Conservation (phyloP, 495 filamentous ascomycete species). For the Aspergillus haitiensis region DNA sequence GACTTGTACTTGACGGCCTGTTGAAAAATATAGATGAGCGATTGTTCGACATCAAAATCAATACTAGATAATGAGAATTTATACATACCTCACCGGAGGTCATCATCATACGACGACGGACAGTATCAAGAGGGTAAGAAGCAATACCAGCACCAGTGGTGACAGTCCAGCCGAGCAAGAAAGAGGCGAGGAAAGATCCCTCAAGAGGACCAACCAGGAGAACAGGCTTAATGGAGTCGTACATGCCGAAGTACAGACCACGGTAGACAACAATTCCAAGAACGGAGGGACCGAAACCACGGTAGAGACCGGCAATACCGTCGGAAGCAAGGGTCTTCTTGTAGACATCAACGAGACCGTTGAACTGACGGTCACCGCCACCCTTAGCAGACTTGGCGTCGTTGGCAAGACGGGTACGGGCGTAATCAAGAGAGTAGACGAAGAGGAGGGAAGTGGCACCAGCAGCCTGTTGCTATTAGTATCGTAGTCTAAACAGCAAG, state of each 20-base stretch:
- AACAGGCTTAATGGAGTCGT: conserved; percentile 99
- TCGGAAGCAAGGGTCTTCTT: conserved; percentile 98
- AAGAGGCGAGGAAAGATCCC: conserved; percentile 98
- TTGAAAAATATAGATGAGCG: conserved; percentile 8
- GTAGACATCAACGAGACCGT: conserved; percentile 98
- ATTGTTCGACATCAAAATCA: not conserved
- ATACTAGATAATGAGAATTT: not conserved
- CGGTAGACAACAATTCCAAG: conserved; percentile 99
- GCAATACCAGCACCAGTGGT: conserved; percentile 99
- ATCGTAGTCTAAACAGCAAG: not conserved
- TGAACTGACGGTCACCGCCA: conserved; percentile 98
- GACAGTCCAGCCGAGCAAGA: conserved; percentile 97
- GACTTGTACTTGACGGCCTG: conserved; percentile 99
- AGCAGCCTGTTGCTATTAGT: conserved; percentile 66
- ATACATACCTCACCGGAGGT: conserved; percentile 73
- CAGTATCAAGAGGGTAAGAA: conserved; percentile 98
- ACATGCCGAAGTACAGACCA: conserved; percentile 99
- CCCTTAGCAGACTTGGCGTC: conserved; percentile 96
- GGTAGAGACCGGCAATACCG: conserved; percentile 99
- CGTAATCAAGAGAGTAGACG: conserved; percentile 99
- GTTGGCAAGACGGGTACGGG: conserved; percentile 99
- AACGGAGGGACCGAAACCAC: conserved; percentile 99
- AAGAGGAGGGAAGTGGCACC: conserved; percentile 99
- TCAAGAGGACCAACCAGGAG: conserved; percentile 87
- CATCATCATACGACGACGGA: conserved; percentile 99